phyloP scores from a whole-genome alignment of 202 grass and related monocot genomes.

The Dendrocalamus latiflorus region DNA sequence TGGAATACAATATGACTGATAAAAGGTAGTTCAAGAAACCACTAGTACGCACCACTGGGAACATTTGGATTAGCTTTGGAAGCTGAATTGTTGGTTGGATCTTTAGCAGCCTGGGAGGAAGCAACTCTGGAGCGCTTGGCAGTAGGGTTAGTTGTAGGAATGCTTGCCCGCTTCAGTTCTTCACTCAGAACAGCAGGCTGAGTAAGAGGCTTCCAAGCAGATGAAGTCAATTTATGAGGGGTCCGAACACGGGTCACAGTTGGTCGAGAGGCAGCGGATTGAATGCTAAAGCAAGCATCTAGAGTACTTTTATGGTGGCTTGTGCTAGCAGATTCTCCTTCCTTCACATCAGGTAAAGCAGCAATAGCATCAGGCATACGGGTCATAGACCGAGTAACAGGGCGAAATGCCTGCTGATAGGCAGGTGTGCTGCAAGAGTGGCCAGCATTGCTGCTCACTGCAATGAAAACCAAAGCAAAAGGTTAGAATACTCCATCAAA shows the following conservation, averaged over 20 bases:
- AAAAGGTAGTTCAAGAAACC: neutral
- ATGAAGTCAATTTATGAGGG: constrained; percentile 31
- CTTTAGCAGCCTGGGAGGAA: constrained; percentile 29
- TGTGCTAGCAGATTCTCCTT: constrained; percentile 25
- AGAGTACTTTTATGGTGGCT: neutral
- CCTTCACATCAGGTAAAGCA: constrained; percentile 21
- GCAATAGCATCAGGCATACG: neutral
- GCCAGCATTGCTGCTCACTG: constrained; percentile 29
- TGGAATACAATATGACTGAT: neutral
- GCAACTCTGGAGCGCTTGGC: constrained; percentile 39
- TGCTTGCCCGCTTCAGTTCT: constrained; percentile 12
- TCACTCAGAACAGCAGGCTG: constrained; percentile 31
- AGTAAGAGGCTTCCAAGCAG: constrained; percentile 48
- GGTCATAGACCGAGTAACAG: constrained; percentile 54
- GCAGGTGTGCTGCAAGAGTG: constrained; percentile 26
- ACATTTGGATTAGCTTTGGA: constrained; percentile 18
- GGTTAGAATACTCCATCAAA: constrained; percentile 9
- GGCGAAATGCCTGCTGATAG: constrained; percentile 17
- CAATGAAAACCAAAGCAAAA: constrained; percentile 20
- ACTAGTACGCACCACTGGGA: constrained; percentile 20
- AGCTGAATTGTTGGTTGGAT: neutral
- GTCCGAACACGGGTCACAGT: constrained; percentile 28
- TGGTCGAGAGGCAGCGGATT: constrained; percentile 15
- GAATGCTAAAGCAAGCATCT: constrained; percentile 35
- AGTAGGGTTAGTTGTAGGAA: constrained; percentile 33